A percentile compares a stretch with the other conserved stretches of the same genome.
Conservation (phyloP, 2,329 filamentous ascomycete species). For the Venturia pyrina region DNA sequence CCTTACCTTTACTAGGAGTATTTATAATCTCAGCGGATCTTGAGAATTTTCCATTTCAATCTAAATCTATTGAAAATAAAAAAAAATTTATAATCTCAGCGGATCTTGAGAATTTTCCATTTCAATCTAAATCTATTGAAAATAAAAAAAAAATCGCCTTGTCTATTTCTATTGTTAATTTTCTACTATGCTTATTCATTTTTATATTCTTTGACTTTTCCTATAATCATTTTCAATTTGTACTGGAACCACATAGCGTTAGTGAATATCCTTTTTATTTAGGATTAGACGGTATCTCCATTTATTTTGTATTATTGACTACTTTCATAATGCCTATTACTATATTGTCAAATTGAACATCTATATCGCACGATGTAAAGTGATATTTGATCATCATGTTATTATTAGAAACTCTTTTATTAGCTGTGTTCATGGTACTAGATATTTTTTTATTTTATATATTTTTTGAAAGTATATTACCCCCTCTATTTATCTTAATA, state of each 20-base stretch:
- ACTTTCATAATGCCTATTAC: constrained; percentile 16
- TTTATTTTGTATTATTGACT: constrained; percentile 25
- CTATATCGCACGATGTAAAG: background rate
- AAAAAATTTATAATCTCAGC: too few relatives aligned
- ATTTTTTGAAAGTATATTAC: background rate
- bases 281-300: constrained; percentile 25
- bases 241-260: constrained; percentile 25
- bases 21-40: background rate
- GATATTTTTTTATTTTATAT: background rate
- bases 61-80: too few relatives aligned
- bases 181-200: constrained; percentile 24
- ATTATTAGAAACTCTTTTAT: background rate
- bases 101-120: background rate
- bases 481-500: background rate
- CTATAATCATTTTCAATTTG: constrained; percentile 24
- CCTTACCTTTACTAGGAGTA: background rate
- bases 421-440: background rate
- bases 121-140: background rate
- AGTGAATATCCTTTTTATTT: constrained; percentile 25
- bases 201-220: constrained; percentile 23
- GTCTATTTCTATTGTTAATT: constrained; percentile 18
- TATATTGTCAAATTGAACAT: background rate
- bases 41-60: too few relatives aligned
- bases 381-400: background rate
- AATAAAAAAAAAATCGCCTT: background rate